Conservation (phyloP, 1,139 yeast species). For the Kodamaea plutei region DNA sequence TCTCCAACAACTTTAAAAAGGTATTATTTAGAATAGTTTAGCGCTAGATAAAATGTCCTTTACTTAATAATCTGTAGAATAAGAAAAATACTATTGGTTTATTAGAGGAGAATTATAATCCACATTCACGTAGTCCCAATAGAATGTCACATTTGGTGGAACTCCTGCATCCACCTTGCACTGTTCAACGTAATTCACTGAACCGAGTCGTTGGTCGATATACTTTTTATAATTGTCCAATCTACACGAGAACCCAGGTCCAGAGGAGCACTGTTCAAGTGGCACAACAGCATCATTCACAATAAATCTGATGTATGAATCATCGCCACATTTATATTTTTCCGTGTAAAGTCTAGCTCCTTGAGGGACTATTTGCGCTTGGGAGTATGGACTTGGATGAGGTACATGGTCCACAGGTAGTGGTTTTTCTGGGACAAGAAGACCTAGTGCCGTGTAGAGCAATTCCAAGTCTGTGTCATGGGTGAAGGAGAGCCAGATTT, state of each 20-base stretch:
- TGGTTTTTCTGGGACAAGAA: conserved; percentile 18
- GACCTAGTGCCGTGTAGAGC: conserved; percentile 22
- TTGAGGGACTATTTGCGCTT: conserved; percentile 24
- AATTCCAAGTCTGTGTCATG: conserved; percentile 30
- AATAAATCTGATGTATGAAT: conserved; percentile 22
- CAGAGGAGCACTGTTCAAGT: conserved; percentile 21
- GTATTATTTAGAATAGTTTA: too few species aligned
- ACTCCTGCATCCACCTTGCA: conserved; percentile 17
- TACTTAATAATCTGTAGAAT: too few species aligned
- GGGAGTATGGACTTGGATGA: conserved; percentile 25
- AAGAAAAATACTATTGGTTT: conserved; percentile 9
- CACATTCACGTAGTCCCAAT: conserved; percentile 27
- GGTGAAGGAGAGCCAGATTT: conserved; percentile 24
- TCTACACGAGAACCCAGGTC: conserved; percentile 33
- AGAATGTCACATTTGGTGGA: conserved; percentile 17
- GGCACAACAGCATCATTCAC: conserved; percentile 28
- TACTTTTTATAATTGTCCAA: conserved; percentile 19
- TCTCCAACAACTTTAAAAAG: too few species aligned
- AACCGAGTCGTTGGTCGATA: conserved; percentile 16
- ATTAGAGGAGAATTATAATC: conserved; percentile 25
- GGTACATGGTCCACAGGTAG: conserved; percentile 22
- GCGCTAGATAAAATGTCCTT: too few species aligned
- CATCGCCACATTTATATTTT: conserved; percentile 19
- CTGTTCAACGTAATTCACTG: conserved; percentile 14
- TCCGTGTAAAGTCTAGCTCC: conserved; percentile 28